Evolutionary conservation across 176 grass and related monocot species (phyloP).

Genomic region (Triticum turgidum): DNA sequence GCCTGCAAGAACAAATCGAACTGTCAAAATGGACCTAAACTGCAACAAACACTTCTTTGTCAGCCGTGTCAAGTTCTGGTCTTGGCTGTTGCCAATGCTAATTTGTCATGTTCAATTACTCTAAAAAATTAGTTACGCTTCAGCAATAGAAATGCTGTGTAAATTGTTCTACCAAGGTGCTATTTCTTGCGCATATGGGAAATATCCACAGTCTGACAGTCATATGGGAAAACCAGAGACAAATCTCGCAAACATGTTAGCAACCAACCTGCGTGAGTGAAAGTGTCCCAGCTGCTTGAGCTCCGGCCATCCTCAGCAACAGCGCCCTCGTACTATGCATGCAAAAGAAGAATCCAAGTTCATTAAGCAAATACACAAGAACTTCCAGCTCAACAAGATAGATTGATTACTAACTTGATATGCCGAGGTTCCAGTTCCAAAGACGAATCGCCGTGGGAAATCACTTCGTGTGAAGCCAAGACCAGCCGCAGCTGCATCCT

Average conservation of each 20-base stretch:
- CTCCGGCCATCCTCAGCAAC: slow-evolving; percentile 43
- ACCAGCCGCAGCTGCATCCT: background rate
- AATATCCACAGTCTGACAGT: too few species aligned
- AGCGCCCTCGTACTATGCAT: slow-evolving; percentile 40
- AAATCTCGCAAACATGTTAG: background rate
- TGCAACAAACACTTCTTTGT: too few species aligned
- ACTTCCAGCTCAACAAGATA: too few species aligned
- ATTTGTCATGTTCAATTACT: background rate
- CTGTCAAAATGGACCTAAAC: background rate
- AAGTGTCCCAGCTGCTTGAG: slow-evolving; percentile 47
- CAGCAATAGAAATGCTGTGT: background rate
- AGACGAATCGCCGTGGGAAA: slow-evolving; percentile 43
- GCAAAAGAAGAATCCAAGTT: background rate
- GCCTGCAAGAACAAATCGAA: slow-evolving; percentile 19
- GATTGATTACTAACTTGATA: slow-evolving; percentile 17
- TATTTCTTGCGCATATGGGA: background rate
- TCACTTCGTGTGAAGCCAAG: slow-evolving; percentile 37
- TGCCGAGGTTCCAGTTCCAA: slow-evolving; percentile 42
- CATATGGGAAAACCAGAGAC: background rate
- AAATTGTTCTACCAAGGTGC: background rate
- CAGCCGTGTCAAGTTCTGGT: too few species aligned
- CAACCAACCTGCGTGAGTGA: slow-evolving; percentile 24
- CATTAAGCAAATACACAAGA: too few species aligned
- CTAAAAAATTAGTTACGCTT: background rate
- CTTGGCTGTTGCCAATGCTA: background rate